Evolutionary conservation across 2,329 filamentous ascomycete genomes (phyloP), one percentile per base, ranked within the genome.

Genomic region (Diplocarpon rosae): DNA sequence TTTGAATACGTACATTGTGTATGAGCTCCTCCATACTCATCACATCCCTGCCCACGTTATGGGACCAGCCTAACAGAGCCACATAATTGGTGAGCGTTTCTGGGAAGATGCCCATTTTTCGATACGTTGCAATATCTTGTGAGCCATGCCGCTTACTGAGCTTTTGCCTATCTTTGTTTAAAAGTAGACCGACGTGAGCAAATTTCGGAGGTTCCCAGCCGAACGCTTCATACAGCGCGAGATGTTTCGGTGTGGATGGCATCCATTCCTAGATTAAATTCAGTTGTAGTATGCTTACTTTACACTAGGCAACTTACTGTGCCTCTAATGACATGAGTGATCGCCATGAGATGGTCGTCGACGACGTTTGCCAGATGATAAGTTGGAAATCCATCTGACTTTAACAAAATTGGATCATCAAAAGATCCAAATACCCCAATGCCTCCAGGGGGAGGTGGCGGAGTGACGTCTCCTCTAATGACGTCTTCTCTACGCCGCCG

Each of bases 331-430:
- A 98, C 92, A 63, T 96, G 90, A 0, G 89, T 95, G 54, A 98
- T 93, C 48, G 85, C 69, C 92, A 98, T 98, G 48, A 83, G 70
- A 62, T 95, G 86, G 59, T 98, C 92, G 59, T 98, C 92, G 4
- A 98, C 82, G 8, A 98, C 90, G 59, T 96, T 98, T 4, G 92
- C 92, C 49, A 98, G 81, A 63, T 98, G 92, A 59, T 98, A 98
- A 0, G 93, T 98, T 0, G 92, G 92, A 52, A 84, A 84, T 0
- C 88, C 89, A 61, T 98, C 92, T 0, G 80, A 82, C 64, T 98
- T 98, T 48, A 95, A 69, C 33, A 98, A 70, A 49, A 98, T 85
- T 15, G 88, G 90, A 58, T 96, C 89, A 53, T 92, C 86, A 51
- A 72, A 81, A 17, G 46, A 51, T n/a, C 31, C 42, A 17, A 42